Evolutionary conservation across 2,329 filamentous ascomycete genomes (phyloP), one percentile per base, ranked within the genome.

Genomic region (Phialophora expanda): DNA sequence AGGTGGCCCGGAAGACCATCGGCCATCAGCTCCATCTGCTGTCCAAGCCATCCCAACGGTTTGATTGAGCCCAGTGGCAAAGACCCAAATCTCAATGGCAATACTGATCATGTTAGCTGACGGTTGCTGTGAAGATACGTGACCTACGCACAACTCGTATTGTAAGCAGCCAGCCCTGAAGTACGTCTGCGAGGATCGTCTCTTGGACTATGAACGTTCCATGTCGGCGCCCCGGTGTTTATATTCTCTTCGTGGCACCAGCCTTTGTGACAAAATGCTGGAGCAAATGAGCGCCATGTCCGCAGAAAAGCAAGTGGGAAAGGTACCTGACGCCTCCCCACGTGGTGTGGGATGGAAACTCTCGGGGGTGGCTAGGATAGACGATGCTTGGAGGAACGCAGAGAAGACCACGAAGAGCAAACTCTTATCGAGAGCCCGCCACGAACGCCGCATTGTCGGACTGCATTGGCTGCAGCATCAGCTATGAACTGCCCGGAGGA

Each of bases 1-100:
- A 83, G 71, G 65, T 86, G 83, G 3, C 86, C 85, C 0, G 82
- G 82, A 0, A 87, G 78, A 1, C 85, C 85, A 61, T 80, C 73
- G 20, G 81, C 82, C 72, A 80, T 80, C 34, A 84, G 77, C 5
- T 76, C 71, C 57, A 86, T 74, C 71, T 87, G 81, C 30, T 83
- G 80, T 24, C 76, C 74, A 5, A 87, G 77, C 79, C 85, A 87
- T 64, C 85, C 85, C 8, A 73, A 67, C 0, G 85, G 79, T 56
- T 78, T 81, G 56, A 86, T 79, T 3, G 80, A 76, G n/a, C 84
- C 83, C 14, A 86, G 74, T 0, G 83, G 77, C 1, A 85, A 71
- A 6, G 78, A 75, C n/a, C 76, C 62, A 62, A 80, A 78, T 7
- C 69, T 71, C 67, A 77, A 73, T 4, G 78, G 78, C 5, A 77